Conservation (phyloP, 1,284 basidiomycete species). For the Takashimella koratensis region DNA sequence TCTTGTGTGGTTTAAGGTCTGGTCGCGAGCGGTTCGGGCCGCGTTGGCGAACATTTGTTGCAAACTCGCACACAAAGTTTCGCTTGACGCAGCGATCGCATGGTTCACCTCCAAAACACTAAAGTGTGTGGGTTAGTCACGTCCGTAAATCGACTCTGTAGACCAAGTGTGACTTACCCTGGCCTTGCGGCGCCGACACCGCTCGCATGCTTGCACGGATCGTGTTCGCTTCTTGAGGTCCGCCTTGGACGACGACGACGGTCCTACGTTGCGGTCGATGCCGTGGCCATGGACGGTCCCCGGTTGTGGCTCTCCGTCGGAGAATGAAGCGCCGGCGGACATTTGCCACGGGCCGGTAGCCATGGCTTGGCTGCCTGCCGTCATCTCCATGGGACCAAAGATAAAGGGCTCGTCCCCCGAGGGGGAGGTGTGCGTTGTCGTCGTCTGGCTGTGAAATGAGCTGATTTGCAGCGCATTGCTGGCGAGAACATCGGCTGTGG, state of each 20-base stretch:
- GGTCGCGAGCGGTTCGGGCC: slow-evolving; percentile 15
- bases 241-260: slow-evolving; percentile 1
- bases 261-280: background rate
- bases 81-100: slow-evolving; percentile 22
- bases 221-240: slow-evolving; percentile 27
- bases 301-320: background rate
- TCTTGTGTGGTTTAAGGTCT: background rate
- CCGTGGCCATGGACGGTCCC: background rate
- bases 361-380: background rate
- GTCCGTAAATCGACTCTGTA: too few relatives aligned
- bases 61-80: slow-evolving; percentile 21
- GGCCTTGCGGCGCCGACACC: slow-evolving; percentile 26
- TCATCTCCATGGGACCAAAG: background rate
- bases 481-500: background rate
- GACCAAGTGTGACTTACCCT: slow-evolving; percentile 20
- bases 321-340: background rate
- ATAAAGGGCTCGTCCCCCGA: background rate
- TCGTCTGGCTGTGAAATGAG: background rate
- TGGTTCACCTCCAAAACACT: slow-evolving; percentile 22
- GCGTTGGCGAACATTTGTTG: slow-evolving; percentile 17
- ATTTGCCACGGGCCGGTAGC: background rate
- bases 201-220: slow-evolving; percentile 28
- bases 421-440: background rate
- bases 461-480: background rate
- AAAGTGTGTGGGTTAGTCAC: background rate